Percentiles rank a stretch among this genome's conserved stretches.
Evolutionary conservation across 140 eudicot genomes (phyloP).

Genomic region (Flaveria floridana): DNA sequence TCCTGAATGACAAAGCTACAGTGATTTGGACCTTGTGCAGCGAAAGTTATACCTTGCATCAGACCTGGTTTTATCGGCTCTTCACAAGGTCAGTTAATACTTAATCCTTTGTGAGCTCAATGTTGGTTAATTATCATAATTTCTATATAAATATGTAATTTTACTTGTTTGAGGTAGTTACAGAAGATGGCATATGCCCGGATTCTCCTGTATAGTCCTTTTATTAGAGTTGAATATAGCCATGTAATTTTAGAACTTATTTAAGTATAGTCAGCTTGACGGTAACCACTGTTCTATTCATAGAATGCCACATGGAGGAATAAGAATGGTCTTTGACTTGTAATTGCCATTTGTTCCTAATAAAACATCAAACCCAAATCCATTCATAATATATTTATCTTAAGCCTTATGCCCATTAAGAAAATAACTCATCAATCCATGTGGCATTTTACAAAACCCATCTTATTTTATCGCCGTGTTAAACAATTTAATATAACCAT

Average conservation of each 20-base stretch:
- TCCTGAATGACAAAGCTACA: conserved; percentile 14
- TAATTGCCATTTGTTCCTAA: conserved; percentile 26
- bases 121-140: conserved; percentile 7
- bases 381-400: conserved; percentile 12
- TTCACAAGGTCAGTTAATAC: conserved; percentile 28
- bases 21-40: conserved; percentile 11
- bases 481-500: background rate
- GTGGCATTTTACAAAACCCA: conserved; percentile 28
- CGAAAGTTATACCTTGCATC: conserved; percentile 6
- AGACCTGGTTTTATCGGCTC: conserved; percentile 22
- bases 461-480: background rate
- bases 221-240: conserved; percentile 20
- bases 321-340: conserved; percentile 38
- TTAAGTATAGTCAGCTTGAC: conserved; percentile 24
- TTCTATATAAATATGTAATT: conserved; percentile 16
- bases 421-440: conserved; percentile 24
- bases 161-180: conserved; percentile 11
- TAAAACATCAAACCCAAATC: conserved; percentile 19
- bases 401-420: background rate
- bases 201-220: conserved; percentile 17
- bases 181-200: conserved; percentile 19
- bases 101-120: conserved; percentile 4
- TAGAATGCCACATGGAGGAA: conserved; percentile 49
- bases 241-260: background rate
- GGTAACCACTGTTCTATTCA: conserved; percentile 33